Evolutionary conservation across 2,329 filamentous ascomycete genomes (phyloP), one percentile per base, ranked within the genome.

Genomic region (Penicillium rolfsii): DNA sequence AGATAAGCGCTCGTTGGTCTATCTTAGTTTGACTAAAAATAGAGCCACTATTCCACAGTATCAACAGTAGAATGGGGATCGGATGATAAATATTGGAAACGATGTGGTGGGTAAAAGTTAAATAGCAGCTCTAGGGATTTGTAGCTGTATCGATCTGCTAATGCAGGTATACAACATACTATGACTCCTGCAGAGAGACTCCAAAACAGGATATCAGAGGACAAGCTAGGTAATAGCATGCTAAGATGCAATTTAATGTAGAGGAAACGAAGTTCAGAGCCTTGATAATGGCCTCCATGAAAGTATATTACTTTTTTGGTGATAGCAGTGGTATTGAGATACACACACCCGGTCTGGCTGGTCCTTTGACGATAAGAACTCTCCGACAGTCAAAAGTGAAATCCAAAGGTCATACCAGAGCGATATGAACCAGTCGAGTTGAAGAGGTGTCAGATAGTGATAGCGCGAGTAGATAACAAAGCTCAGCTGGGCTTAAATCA

Each of bases 131-230:
- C 48, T 64, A 60, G 53, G 53, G 55, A 53, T 48, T 58, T 69
- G 56, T 58, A 67, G 62, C 53, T 62, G 50, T 22, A 55, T 28
- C 40, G 46, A 53, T 33, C 45, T 55, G 49, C 60, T 57, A 16
- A 64, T 50, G 65, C 66, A 46, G 54, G 22, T 19, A 67, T 64
- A 61, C 58, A 64, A 70, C 67, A 64, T 62, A 70, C 67, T 49
- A 69, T 61, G 38, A 50, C 46, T 65, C 14, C 59, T 60, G 58
- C 65, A 62, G 58, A 52, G n/a, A 50, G 16, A 11, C 58, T 41
- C 65, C 66, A 67, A n/a, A 65, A 54, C 7, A 41, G 55, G 58
- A 57, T 22, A n/a, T 28, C 52, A 38, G 46, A 64, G 22, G 58
- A 52, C 62, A 40, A 16, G 55, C 57, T 50, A 28, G 43, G 30